Percentiles rank a stretch among this genome's conserved stretches.
Evolutionary conservation across 345 rosid genomes (phyloP).

Genomic region (Draba incana): DNA sequence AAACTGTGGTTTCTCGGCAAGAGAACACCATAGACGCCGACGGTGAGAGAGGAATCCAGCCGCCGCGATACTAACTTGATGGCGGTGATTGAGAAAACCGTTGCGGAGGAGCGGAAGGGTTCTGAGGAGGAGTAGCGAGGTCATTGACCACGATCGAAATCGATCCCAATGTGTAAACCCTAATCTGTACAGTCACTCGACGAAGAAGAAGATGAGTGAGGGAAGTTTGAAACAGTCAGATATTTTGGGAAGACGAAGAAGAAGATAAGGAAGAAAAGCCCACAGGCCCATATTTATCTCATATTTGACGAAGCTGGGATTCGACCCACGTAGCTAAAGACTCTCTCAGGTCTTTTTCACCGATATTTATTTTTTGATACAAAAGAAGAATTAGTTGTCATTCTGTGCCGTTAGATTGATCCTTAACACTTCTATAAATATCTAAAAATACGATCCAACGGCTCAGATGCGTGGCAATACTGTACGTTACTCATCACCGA

Average conservation of each 20-base stretch:
- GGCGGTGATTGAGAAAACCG: conserved; percentile 40
- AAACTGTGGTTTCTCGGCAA: conserved; percentile 45
- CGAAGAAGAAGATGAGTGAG: conserved; percentile 12
- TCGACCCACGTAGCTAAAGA: neutral
- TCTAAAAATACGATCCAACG: conserved; percentile 35
- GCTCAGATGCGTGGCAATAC: conserved; percentile 25
- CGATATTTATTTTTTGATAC: neutral
- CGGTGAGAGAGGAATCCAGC: conserved; percentile 42
- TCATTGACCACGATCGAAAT: conserved; percentile 35
- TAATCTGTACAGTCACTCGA: conserved; percentile 17
- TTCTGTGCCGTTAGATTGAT: conserved; percentile 42
- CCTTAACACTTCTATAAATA: conserved; percentile 36
- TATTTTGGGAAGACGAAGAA: conserved; percentile 8
- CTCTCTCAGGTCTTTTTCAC: no score
- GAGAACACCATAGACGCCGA: conserved; percentile 41
- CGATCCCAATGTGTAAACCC: no score
- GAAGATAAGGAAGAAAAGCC: conserved; percentile 37
- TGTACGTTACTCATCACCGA: conserved; percentile 33
- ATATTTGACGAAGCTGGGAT: neutral
- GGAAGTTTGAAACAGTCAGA: neutral
- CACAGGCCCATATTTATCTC: conserved; percentile 26
- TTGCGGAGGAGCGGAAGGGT: conserved; percentile 55
- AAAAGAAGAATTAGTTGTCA: neutral
- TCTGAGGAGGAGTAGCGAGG: conserved; percentile 60
- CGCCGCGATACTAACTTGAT: conserved; percentile 35